A percentile compares a stretch with the other conserved stretches of the same genome.
Evolutionary conservation across 1,284 basidiomycete genomes (phyloP).

Genomic region (Fomitopsis pinicola): DNA sequence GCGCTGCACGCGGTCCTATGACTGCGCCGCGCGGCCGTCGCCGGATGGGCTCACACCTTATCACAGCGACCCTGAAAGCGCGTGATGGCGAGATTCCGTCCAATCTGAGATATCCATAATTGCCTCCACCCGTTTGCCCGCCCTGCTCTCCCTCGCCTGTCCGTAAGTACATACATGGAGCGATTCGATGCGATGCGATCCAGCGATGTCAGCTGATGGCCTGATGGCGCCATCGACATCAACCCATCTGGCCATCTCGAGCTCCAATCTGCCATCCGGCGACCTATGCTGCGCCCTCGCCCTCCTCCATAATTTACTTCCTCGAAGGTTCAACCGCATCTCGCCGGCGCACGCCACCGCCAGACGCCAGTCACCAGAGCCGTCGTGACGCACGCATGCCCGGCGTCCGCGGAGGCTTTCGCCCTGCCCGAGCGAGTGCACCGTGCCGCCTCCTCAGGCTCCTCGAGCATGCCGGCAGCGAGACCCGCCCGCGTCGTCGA

Average conservation of each 20-base stretch:
- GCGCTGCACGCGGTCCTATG: not conserved
- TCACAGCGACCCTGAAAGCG: slow-evolving; percentile 1
- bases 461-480: not conserved
- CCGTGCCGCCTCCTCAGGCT: not conserved
- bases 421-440: not conserved
- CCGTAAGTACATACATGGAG: not conserved
- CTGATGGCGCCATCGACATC: not conserved
- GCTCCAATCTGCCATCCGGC: slow-evolving; percentile 1
- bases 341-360: not conserved
- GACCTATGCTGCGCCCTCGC: not conserved
- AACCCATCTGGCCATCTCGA: not conserved
- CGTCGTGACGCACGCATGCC: not conserved
- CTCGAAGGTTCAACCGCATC: slow-evolving; percentile 1
- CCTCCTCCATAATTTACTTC: not conserved
- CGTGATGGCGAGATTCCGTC: slow-evolving; percentile 1
- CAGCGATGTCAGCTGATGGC: not conserved
- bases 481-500: not conserved
- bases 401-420: not conserved
- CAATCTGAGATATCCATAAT: not conserved
- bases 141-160: not conserved
- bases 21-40: not conserved
- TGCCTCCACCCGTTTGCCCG: not conserved
- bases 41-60: slow-evolving; percentile 2
- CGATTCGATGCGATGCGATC: not conserved
- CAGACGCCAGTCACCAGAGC: not conserved